Base-by-base conservation (phyloP, 176 grass and related monocot species). In the Olyra latifolia region DNA sequence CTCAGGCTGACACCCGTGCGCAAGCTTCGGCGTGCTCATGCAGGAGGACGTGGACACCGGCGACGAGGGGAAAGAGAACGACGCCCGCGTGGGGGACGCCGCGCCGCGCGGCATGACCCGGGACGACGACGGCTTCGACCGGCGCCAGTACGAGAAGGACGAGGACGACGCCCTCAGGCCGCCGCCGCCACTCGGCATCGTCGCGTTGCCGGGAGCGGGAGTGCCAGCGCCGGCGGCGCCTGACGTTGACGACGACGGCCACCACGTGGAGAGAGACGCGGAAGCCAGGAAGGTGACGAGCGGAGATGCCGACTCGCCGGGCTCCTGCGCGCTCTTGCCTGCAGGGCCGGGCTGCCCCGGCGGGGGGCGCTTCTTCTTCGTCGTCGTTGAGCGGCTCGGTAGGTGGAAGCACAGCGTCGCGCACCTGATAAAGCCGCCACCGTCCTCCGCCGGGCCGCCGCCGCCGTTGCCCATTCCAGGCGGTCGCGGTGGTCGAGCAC, bases 61-160 rank as follows among this genome's bases (percentile, higher is more conserved):
- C 81, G 87, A 88, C 61, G 76, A 61, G 23, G 75, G 69, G 53
- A 88, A 88, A 32, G 87, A 88, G 87, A 88, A 88, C 28, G 87
- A 84, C 52, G 71, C 25, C 50, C 74, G 68, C 41, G 29, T 80
- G 40, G 29, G 80, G 40, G 66, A 70, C 39, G 78, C 25, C 1
- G 53, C 38, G 39, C 80, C 74, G 74, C 68, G 81, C 6, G 86
- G 86, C 81, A 23, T 61, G 60, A 88, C 86, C 5, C 85, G 85
- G 64, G 86, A 68, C 60, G 86, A 68, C 48, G 75, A 79, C 58
- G 56, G 67, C 80, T 66, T 62, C 75, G 68, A 66, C 69, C 80
- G 41, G 59, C 68, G 86, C 86, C 80, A 88, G 75, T 74, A 53
- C 22, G 86, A 88, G 86, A 88, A 88, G 6, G 80, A 84, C 41